Base-by-base conservation (phyloP, 257 asterid genomes). In the Forsythia suspensa region DNA sequence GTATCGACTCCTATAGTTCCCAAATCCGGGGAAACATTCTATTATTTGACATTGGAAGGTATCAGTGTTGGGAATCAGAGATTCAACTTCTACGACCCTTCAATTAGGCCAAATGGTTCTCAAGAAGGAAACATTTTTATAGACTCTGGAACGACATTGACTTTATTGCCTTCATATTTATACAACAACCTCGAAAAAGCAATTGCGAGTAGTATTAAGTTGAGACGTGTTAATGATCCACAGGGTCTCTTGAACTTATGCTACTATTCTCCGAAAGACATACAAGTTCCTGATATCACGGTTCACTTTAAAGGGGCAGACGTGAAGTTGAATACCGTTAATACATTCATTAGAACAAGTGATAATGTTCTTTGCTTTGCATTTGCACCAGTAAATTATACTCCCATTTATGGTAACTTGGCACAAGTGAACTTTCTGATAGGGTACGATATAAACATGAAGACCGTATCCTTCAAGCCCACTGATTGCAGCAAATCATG, bases 111-210 rank as follows among this genome's bases (percentile, higher is more conserved):
- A 7, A 48, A 37, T n/a, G 43, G 4, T 0, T 41, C 75, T 21
- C 7, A 10, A 2, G 82, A 73, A 42, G 92, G 90, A 0, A 91
- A 90, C 85, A 86, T 90, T 0, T 72, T 88, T 8, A 90, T 90
- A 3, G 98, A 92, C 57, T 85, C 94, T 0, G 98, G 97, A 4
- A 91, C 94, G 0, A 86, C 96, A 0, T 7, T 86, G 12, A 87
- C 94, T 11, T 86, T 77, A 38, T 85, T 91, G 2, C 95, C 92
- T 8, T 3, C 12, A 0, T 21, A 70, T 0, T 24, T 93, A 21
- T 89, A 85, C 71, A 0, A 8, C 0, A 34, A 79, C 12, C 59
- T 91, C 6, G 78, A 77, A 68, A 20, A 41, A 0, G 75, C 70
- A 0, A 48, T 89, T 71, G 80, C 5, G 48, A 75, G 71, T 1